Evolutionary conservation across 2,329 filamentous ascomycete species (phyloP).

Genomic region (Aureobasidium sp.): DNA sequence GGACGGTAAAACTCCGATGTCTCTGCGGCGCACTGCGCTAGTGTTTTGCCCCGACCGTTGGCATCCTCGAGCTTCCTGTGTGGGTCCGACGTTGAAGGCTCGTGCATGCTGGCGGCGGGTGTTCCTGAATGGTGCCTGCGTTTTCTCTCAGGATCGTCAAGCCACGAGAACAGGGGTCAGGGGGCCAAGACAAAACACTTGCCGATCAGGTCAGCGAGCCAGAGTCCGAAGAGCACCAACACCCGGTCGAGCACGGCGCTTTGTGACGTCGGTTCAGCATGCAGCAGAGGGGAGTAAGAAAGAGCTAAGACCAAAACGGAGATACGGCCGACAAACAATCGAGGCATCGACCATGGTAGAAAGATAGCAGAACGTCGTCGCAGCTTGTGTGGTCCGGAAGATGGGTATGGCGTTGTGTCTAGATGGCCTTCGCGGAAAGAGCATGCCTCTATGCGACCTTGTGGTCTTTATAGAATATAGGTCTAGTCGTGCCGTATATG

Average conservation of each 20-base stretch:
- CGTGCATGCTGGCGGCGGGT: slow-evolving; percentile 10
- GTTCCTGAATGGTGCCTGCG: slow-evolving; percentile 10
- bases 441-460: neutral
- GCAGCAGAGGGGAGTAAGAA: neutral
- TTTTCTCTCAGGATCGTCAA: slow-evolving; percentile 2
- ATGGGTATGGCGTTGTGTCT: neutral
- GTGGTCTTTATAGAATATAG: neutral
- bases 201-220: slow-evolving; percentile 9
- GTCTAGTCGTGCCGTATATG: neutral
- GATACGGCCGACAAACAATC: slow-evolving; percentile 4
- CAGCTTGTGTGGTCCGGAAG: neutral
- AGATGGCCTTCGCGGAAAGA: neutral
- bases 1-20: neutral
- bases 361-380: slow-evolving; percentile 3
- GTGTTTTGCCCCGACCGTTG: slow-evolving; percentile 8
- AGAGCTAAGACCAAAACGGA: neutral
- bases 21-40: slow-evolving; percentile 7
- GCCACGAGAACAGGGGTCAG: slow-evolving; percentile 12
- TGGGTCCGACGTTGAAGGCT: slow-evolving; percentile 11
- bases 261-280: neutral
- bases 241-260: neutral
- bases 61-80: slow-evolving; percentile 7
- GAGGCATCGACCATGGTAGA: neutral
- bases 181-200: slow-evolving; percentile 10
- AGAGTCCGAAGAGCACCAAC: neutral